Base-by-base conservation (phyloP, 1,284 basidiomycete genomes). In the Irpex lacteus region DNA sequence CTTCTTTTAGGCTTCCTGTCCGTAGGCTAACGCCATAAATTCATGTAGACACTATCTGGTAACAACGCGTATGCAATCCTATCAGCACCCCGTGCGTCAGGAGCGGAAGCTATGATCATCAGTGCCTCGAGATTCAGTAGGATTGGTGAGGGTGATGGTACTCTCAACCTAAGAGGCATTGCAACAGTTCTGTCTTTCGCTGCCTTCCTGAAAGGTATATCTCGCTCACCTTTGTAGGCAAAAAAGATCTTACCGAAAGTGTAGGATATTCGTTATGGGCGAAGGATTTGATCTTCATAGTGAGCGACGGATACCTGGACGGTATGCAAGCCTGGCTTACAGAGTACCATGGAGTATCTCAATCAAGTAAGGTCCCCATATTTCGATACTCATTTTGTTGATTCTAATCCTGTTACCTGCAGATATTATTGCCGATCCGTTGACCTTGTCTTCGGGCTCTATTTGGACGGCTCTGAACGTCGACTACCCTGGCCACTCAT, bases 401-500 rank as follows among this genome's bases (percentile, higher is more conserved):
- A n/a, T 26, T 26, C 4, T 26, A 26, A 26, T 26, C 26, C 26
- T 53, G 1, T 59, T 18, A 6, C 5, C 34, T 21, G 4, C 53
- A 94, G 93, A 91, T 72, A 77, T 95, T 5, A 68, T 79, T n/a
- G 83, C 85, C 0, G 87, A 92, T 56, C 78, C 81, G 4, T 78
- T 98, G 40, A 75, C 77, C 19, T 71, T 91, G 38, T 77, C 85
- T 1, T 92, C 92, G 2, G 92, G 91, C 1, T 90, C 95, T 3
- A 92, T 98, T 54, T 99, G 98, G 98, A 97, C 94, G 2, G 95
- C 94, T 5, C 78, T 99, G 44, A 93, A 93, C 69, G 86, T 99
- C 63, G 98, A 99, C 75, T 99, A 98, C 74, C 95, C 96, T 1
- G 92, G 94, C 1, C 97, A 99, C 76, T 98, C 96, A 0, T 98